Evolutionary conservation across 352 stramenopile genomes (phyloP).

Genomic region (Globisporangium nodosum): DNA sequence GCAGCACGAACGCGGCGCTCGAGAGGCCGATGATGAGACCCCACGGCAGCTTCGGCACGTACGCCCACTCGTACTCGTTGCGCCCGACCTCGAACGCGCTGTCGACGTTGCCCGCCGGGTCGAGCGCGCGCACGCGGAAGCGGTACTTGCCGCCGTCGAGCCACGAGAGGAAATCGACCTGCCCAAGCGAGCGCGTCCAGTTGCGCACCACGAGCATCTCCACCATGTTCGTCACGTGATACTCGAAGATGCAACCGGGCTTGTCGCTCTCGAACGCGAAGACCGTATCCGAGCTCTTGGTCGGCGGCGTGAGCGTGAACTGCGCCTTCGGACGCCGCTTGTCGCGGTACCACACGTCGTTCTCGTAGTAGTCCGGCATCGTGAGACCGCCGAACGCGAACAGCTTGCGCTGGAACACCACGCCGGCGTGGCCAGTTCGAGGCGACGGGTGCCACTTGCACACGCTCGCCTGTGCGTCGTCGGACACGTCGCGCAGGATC

Average conservation of each 20-base stretch:
- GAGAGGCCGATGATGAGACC: slow-evolving; percentile 80
- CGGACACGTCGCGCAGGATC: slow-evolving; percentile 56
- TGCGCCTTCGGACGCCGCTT: slow-evolving; percentile 38
- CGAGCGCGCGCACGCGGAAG: slow-evolving; percentile 85
- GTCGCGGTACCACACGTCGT: slow-evolving; percentile 88
- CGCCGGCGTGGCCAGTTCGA: slow-evolving; percentile 56
- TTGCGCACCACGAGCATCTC: slow-evolving; percentile 82
- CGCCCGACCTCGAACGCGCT: slow-evolving; percentile 60
- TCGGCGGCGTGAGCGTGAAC: slow-evolving; percentile 43
- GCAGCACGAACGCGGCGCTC: slow-evolving; percentile 63
- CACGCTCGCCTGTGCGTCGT: slow-evolving; percentile 50
- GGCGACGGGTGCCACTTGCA: slow-evolving; percentile 59
- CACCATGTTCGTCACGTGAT: slow-evolving; percentile 85
- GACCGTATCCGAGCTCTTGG: slow-evolving; percentile 50
- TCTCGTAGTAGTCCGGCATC: slow-evolving; percentile 56
- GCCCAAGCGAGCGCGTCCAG: slow-evolving; percentile 49
- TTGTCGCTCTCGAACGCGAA: slow-evolving; percentile 91
- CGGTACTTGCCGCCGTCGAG: slow-evolving; percentile 85
- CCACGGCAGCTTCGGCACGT: slow-evolving; percentile 88
- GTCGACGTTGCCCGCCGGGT: slow-evolving; percentile 93
- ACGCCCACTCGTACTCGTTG: slow-evolving; percentile 93
- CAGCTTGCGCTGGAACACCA: slow-evolving; percentile 73
- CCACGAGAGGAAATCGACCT: slow-evolving; percentile 43
- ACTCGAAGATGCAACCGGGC: slow-evolving; percentile 88
- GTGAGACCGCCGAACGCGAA: slow-evolving; percentile 72